A percentile compares a stretch with the other conserved stretches of the same genome.
Conservation (phyloP, 441 rosid species). For the Macaranga tanarius region DNA sequence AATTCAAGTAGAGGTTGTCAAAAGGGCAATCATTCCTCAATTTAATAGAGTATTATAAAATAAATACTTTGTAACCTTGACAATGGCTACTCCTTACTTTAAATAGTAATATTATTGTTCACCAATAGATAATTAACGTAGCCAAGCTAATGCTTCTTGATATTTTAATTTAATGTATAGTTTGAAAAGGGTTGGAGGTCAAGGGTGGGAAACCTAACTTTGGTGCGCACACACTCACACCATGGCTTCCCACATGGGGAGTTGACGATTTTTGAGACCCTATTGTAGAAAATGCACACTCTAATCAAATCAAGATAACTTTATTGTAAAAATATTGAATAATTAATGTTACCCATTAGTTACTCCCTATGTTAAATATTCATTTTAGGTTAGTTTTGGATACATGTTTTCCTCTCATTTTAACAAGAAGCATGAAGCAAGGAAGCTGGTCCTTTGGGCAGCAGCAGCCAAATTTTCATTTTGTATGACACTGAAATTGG, state of each 20-base stretch:
- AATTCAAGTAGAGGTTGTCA: background rate
- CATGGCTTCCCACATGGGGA: conserved; percentile 14
- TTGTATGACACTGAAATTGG: background rate
- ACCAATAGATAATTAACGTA: background rate
- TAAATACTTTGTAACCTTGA: background rate
- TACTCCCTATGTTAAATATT: too few species aligned
- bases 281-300: background rate
- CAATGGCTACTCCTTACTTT: background rate
- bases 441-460: too few species aligned
- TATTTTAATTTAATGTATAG: background rate
- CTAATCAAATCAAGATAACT: background rate
- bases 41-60: too few species aligned
- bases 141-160: too few species aligned
- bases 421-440: too few species aligned
- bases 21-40: background rate
- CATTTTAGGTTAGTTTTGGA: too few species aligned
- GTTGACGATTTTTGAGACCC: background rate
- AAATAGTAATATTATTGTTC: background rate
- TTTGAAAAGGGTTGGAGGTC: conserved; percentile 23
- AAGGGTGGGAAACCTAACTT: conserved; percentile 29
- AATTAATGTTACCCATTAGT: too few species aligned
- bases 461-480: background rate
- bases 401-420: too few species aligned
- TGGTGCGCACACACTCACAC: conserved; percentile 7
- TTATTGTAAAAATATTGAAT: background rate